Conservation (phyloP, 1,284 basidiomycete species). For the Leccinum insigne region DNA sequence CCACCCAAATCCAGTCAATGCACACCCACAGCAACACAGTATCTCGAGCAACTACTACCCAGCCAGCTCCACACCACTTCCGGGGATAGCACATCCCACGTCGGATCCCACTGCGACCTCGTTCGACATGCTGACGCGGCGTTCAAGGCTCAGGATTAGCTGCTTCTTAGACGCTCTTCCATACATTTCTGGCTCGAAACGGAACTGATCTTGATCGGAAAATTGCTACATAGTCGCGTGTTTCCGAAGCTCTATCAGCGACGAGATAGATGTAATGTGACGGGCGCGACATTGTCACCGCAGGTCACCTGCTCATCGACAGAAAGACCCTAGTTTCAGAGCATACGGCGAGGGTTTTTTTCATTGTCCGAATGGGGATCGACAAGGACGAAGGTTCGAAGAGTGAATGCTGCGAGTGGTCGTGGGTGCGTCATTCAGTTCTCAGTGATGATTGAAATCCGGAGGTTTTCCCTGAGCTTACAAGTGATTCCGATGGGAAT, state of each 20-base stretch:
- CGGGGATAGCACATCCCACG: background rate
- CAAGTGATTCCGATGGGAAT: constrained; percentile 10
- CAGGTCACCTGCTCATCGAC: background rate
- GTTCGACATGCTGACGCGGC: background rate
- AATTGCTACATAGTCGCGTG: constrained; percentile 3
- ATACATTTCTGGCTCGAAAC: constrained; percentile 1
- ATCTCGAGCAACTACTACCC: background rate
- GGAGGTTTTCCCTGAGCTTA: background rate
- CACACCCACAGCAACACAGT: background rate
- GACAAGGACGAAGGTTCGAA: constrained; percentile 2
- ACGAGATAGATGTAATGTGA: constrained; percentile 9
- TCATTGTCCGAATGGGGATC: constrained; percentile 7
- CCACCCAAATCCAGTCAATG: background rate
- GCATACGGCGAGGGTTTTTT: background rate
- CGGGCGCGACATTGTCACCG: constrained; percentile 1
- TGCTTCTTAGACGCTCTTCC: background rate
- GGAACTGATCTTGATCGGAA: constrained; percentile 7
- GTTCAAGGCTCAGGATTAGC: background rate
- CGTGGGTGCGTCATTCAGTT: constrained; percentile 3
- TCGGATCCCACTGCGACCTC: background rate
- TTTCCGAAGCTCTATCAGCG: constrained; percentile 2
- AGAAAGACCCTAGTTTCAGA: constrained; percentile 12
- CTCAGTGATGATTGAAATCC: background rate
- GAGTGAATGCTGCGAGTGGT: constrained; percentile 1
- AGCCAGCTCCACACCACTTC: background rate